Conservation (phyloP, 1,139 yeast species). For the Taiozyma onychis region DNA sequence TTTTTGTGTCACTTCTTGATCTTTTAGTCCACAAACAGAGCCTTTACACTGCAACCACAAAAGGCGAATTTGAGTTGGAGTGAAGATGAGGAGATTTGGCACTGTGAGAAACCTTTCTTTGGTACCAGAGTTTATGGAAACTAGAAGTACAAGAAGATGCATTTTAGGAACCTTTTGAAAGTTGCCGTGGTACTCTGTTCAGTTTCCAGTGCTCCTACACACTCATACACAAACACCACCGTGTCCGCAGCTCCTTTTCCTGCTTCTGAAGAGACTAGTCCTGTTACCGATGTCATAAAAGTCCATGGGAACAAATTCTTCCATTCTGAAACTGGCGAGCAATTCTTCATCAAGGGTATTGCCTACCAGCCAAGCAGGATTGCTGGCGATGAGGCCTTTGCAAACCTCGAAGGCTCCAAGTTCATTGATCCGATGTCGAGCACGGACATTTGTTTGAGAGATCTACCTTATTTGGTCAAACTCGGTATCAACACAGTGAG, state of each 20-base stretch:
- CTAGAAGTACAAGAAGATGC: neutral
- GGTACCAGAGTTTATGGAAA: neutral
- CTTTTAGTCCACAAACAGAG: neutral
- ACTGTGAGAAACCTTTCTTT: neutral
- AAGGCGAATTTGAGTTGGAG: neutral
- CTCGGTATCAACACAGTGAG: constrained; percentile 49
- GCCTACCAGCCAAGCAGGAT: constrained; percentile 49
- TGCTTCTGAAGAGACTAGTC: neutral
- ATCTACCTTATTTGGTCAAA: constrained; percentile 40
- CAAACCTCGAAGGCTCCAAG: constrained; percentile 29
- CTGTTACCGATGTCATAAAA: constrained; percentile 27
- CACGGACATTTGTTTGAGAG: constrained; percentile 42
- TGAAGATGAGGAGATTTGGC: neutral
- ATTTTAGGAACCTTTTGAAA: neutral
- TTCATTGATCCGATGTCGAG: constrained; percentile 52
- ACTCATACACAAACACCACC: neutral
- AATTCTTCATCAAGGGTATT: constrained; percentile 52
- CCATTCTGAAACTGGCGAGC: constrained; percentile 35
- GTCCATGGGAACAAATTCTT: constrained; percentile 45
- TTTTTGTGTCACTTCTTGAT: neutral
- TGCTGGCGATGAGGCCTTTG: constrained; percentile 22
- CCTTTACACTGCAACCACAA: neutral
- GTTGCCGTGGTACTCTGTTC: neutral
- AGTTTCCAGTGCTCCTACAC: neutral
- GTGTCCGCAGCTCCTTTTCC: neutral